A percentile compares a stretch with the other conserved stretches of the same genome.
These are phyloP conservation scores for Aspergillus uvarum DNA, from an alignment of 2,329 filamentous ascomycete species.

Conservation along the genomic window DNA sequence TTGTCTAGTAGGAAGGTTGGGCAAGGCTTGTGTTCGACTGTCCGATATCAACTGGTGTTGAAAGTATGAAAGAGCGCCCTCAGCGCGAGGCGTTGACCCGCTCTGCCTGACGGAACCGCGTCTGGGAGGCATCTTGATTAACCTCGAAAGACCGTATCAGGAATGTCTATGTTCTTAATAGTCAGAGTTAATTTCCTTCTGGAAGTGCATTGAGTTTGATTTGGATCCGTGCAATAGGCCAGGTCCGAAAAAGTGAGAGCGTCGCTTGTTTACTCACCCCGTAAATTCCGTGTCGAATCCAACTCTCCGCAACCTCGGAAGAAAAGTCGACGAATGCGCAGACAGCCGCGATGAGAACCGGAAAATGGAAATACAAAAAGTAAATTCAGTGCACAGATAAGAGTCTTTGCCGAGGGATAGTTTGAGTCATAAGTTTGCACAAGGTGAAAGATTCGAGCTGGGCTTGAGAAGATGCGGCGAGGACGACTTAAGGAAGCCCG, in stretches of 20 bases:
- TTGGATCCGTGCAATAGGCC: not conserved
- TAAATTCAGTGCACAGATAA: not conserved
- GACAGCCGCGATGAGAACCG: not conserved
- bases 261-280: not conserved
- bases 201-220: not conserved
- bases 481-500: not conserved
- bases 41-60: slow-evolving; percentile 20
- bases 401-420: not conserved
- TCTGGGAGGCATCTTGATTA: slow-evolving; percentile 28
- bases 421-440: not conserved
- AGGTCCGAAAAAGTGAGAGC: not conserved
- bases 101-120: slow-evolving; percentile 20
- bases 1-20: slow-evolving; percentile 39
- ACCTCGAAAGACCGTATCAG: not conserved
- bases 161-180: not conserved
- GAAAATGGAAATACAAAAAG: not conserved
- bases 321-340: not conserved
- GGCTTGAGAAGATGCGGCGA: not conserved
- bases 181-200: not conserved
- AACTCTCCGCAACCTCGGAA: not conserved
- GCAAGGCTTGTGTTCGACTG: slow-evolving; percentile 29
- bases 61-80: slow-evolving; percentile 13
- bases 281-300: not conserved
- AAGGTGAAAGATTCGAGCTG: not conserved
- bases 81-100: slow-evolving; percentile 14